Base-by-base conservation (phyloP, 1,284 basidiomycete species). In the Xerocomus amazonicus region DNA sequence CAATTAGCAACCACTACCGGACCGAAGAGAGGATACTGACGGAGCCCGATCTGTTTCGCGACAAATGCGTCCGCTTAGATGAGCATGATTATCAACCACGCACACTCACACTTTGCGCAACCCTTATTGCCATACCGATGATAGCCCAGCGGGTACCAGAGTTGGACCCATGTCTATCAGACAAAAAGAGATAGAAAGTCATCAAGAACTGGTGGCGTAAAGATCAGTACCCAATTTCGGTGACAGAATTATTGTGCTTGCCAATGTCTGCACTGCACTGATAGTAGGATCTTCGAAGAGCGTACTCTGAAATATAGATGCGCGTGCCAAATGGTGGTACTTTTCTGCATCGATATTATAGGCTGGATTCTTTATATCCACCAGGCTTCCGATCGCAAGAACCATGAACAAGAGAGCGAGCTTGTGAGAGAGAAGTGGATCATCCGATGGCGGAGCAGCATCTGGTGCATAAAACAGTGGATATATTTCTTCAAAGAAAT, bases 281-380 rank as follows among this genome's bases (percentile, higher is more conserved):
- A 87, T 73, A 0, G 87, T 87, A 6, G 85, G 86, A 50, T 85
- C 81, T 57, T 88, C 83, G 56, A 90, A 83, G 33, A 90, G 75
- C 1, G 80, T 80, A 56, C 78, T 77, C 52, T 84, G 80, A 70
- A 87, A 88, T 10, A 90, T 71, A 1, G 87, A 77, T 1, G 87
- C 84, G 43, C 83, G 77, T 2, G 84, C 82, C 4, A 90, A 70
- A 52, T 88, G 84, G 58, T 89, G 80, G 56, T 85, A 90, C 64
- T 86, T 87, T 65, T 89, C 85, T 1, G 87, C 87, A 48, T 90
- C 87, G 34, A 86, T 65, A 50, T 79, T 86, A 65, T 88, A 89
- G 1, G 85, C 76, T 9, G 78, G 73, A 35, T 82, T 70, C 10
- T 74, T 69, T 7, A 77, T 74, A 58, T 90, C 81, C 78, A 89